Evolutionary conservation across 495 filamentous ascomycete species (phyloP), one percentile per base, ranked within the genome.

Genomic region (Neurospora sp.): DNA sequence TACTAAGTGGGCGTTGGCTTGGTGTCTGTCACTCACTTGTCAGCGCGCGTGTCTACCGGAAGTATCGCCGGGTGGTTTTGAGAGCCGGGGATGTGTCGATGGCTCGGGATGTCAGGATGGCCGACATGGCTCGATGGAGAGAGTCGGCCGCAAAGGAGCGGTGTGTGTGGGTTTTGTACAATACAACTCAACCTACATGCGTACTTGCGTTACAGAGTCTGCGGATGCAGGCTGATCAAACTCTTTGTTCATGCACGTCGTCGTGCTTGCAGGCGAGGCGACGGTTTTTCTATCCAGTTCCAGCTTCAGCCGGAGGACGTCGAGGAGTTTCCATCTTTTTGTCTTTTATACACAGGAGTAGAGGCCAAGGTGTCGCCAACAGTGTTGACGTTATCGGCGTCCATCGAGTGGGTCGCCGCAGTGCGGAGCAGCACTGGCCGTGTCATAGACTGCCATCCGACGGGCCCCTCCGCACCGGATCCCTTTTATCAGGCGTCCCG

Each of bases 161-260:
- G 54, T 66, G 54, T 66, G 54, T 66, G 31, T 66, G 54, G 54
- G 54, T 35, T 66, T 66, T 66, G 54, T 9, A 66, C 54, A 37
- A 66, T 66, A 66, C 54, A 66, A 66, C 54, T 66, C 54, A 66
- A 66, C 54, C 54, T 66, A 66, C 54, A 66, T 66, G 54, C 54
- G 54, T 66, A 66, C 54, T 66, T 66, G 54, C 54, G 54, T 66
- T 66, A 66, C 54, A 66, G 54, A 66, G 54, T 66, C 54, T 66
- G 54, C 27, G 54, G 54, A 66, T 66, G 54, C 54, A 66, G 54
- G 54, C 54, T 66, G 54, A 66, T 66, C 54, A 66, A 66, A 66
- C 54, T 66, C 54, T 66, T 31, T 35, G 54, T 66, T 66, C 54
- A 66, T 66, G 54, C 27, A 66, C 54, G 54, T 66, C 54, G 54